Evolutionary conservation across 2,329 filamentous ascomycete genomes (phyloP).

Genomic region (Verticillium zaregamsianum): DNA sequence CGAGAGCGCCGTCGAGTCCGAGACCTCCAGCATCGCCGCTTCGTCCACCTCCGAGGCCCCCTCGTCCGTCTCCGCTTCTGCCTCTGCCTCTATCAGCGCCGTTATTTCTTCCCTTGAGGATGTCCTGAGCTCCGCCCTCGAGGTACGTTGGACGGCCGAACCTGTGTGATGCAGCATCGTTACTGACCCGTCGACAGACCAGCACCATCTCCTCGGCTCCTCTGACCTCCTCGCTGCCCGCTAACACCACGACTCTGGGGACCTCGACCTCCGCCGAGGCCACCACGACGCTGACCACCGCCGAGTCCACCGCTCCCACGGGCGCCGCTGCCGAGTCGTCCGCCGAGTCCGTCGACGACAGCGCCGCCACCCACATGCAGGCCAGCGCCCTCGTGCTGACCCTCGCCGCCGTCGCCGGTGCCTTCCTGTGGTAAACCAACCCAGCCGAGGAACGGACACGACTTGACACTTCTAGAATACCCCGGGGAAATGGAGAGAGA

Average conservation of each 20-base stretch:
- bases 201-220: background rate
- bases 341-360: slow-evolving; percentile 10
- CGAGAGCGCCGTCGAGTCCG: slow-evolving; percentile 13
- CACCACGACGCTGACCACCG: slow-evolving; percentile 25
- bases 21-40: slow-evolving; percentile 33
- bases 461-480: background rate
- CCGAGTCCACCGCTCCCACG: slow-evolving; percentile 31
- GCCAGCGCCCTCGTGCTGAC: slow-evolving; percentile 2
- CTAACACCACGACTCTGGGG: background rate
- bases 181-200: background rate
- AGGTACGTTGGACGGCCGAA: background rate
- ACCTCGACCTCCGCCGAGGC: background rate
- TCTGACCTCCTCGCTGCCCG: background rate
- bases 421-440: slow-evolving; percentile 5
- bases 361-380: slow-evolving; percentile 1
- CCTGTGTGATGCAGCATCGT: background rate
- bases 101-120: background rate
- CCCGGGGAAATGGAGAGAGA: background rate
- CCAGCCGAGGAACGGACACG: background rate
- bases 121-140: background rate
- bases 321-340: slow-evolving; percentile 14
- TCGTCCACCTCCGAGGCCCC: slow-evolving; percentile 26
- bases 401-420: slow-evolving; percentile 5
- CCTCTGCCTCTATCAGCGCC: background rate
- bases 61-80: background rate